A percentile compares a stretch with the other conserved stretches of the same genome.
Conservation (phyloP, 768 basidiomycete species). For the Hygrophorus pudorinus region DNA sequence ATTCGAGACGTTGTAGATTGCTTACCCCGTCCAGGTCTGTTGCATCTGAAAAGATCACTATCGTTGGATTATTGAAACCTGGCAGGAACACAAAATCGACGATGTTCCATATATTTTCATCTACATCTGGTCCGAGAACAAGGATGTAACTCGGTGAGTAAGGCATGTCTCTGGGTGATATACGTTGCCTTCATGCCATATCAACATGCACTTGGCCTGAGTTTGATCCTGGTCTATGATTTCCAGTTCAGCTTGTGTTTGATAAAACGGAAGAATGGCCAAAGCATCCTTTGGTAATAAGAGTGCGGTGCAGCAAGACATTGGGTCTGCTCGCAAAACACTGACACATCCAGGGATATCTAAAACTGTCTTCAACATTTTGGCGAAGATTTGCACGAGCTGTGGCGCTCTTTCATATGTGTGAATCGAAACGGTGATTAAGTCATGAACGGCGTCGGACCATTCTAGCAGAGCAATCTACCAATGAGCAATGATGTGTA, state of each 20-base stretch:
- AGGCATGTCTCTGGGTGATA: slow-evolving; percentile 60
- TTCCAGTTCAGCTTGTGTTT: slow-evolving; percentile 72
- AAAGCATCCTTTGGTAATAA: slow-evolving; percentile 82
- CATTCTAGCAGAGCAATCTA: slow-evolving; percentile 94
- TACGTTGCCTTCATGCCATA: not conserved
- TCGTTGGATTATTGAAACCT: slow-evolving; percentile 90
- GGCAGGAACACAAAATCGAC: slow-evolving; percentile 86
- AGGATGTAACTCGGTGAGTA: slow-evolving; percentile 92
- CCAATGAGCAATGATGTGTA: slow-evolving; percentile 1
- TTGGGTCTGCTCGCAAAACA: slow-evolving; percentile 72
- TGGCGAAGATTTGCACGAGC: slow-evolving; percentile 33
- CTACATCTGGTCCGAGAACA: slow-evolving; percentile 64
- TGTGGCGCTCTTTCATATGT: slow-evolving; percentile 94
- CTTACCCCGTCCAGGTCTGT: slow-evolving; percentile 90
- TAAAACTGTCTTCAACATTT: slow-evolving; percentile 16
- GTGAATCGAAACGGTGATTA: slow-evolving; percentile 93
- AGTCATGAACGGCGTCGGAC: slow-evolving; percentile 70
- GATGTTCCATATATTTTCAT: slow-evolving; percentile 72
- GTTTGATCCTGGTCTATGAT: slow-evolving; percentile 62
- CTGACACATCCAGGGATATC: slow-evolving; percentile 61
- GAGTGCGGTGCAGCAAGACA: slow-evolving; percentile 80
- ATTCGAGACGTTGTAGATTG: slow-evolving; percentile 4
- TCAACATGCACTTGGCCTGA: slow-evolving; percentile 35
- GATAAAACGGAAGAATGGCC: slow-evolving; percentile 87
- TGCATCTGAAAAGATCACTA: slow-evolving; percentile 80